These are phyloP conservation scores for Filobasidium wieringae DNA, from an alignment of 768 basidiomycete genomes.

Conservation along the genomic window DNA sequence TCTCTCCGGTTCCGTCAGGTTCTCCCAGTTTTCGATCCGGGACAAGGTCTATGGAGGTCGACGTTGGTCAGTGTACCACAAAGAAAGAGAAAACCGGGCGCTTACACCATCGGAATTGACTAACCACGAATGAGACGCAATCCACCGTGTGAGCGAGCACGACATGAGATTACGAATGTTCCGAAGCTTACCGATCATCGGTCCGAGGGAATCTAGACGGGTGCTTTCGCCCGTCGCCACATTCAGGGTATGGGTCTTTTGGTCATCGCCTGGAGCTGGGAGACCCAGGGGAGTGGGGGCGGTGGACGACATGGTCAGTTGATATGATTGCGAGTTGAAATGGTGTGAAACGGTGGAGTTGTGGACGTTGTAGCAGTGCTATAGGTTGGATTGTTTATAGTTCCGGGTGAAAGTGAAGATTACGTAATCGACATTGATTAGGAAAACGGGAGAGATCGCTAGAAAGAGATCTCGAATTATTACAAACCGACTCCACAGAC, in stretches of 20 bases:
- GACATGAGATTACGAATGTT: not conserved
- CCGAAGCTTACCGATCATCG: conserved; percentile 53
- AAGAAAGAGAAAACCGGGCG: not conserved
- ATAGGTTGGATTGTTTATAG: too few relatives aligned
- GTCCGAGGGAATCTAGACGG: conserved; percentile 52
- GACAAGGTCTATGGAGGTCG: conserved; percentile 47
- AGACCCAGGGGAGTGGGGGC: not conserved
- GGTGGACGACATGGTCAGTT: too few relatives aligned
- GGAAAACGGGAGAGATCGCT: too few relatives aligned
- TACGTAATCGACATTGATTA: too few relatives aligned
- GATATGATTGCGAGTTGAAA: too few relatives aligned
- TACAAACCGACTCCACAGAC: too few relatives aligned
- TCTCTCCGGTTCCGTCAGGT: conserved; percentile 50
- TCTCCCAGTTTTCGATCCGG: conserved; percentile 54
- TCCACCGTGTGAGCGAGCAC: too few relatives aligned
- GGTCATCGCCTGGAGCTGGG: not conserved
- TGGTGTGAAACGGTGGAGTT: too few relatives aligned
- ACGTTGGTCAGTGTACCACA: not conserved
- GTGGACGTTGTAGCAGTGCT: too few relatives aligned
- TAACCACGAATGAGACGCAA: not conserved
- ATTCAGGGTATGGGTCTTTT: conserved; percentile 19
- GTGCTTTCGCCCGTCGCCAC: conserved; percentile 37
- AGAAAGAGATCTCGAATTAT: too few relatives aligned
- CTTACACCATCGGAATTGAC: conserved; percentile 9
- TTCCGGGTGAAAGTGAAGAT: too few relatives aligned